Evolutionary conservation across 148 eudicot genomes (phyloP), one percentile per base, ranked within the genome.

Genomic region (Mesembryanthemum crystallinum): DNA sequence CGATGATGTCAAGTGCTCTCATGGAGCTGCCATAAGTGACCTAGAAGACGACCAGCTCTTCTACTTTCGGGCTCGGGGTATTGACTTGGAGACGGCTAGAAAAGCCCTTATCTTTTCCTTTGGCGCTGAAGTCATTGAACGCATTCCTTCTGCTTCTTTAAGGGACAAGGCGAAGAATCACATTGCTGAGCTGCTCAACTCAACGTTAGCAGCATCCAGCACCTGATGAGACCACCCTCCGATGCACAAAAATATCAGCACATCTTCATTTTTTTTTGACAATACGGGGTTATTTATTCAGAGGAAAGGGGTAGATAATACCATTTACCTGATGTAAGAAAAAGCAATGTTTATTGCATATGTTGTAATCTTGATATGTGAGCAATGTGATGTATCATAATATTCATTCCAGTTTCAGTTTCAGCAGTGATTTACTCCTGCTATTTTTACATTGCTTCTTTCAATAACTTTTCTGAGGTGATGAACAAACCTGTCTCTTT

Each of bases 1-100:
- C 0, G 97, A 94, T 82, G 97, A 94, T 80, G 98, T 94, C 54
- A 90, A 92, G 82, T 94, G 98, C 68, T 90, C 97, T 20, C 98
- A 95, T 75, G 98, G 98, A 76, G 97, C 96, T 73, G 90, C 97
- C 23, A 90, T 92, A 3, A 85, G 98, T 78, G 94, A 92, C 73
- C 79, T 92, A 55, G 98, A 95, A 83, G 97, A 92, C 29, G 80
- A 89, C 77, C 97, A 90, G 71, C 87, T 95, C 42, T 95, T 95
- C 81, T 95, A 95, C 83, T 88, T 95, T 63, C 89, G 76, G 64
- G 96, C 97, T 62, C 91, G 97, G 5, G 97, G 98, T n/a, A 84
- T 95, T 49, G 92, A 90, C 80, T 14, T 74, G 47, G 85, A 85
- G 35, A 83, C 88, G 3, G 98, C 98, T 12, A 89, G 96, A 81